A percentile compares a stretch with the other conserved stretches of the same genome.
Evolutionary conservation across 352 stramenopile genomes (phyloP).

Genomic region (Phytophthora pisi): DNA sequence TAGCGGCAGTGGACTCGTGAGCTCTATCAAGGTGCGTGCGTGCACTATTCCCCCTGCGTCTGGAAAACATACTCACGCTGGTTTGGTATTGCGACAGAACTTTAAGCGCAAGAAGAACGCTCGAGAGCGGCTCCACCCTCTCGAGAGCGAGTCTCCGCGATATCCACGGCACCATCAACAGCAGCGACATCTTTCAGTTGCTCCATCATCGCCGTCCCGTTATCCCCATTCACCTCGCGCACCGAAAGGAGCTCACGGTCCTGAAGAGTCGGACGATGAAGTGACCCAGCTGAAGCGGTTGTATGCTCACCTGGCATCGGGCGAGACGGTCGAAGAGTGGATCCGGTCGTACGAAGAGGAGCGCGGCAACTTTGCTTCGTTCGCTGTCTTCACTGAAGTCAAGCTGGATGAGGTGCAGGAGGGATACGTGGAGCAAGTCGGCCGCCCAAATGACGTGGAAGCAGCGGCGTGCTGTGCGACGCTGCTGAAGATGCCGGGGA

Average conservation of each 20-base stretch:
- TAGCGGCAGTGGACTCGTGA: conserved; percentile 21
- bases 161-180: conserved; percentile 15
- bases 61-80: no score
- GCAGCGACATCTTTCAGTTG: conserved; percentile 31
- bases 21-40: conserved; percentile 16
- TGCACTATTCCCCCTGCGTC: background rate
- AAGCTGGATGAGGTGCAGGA: conserved; percentile 82
- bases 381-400: conserved; percentile 76
- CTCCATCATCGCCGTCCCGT: conserved; percentile 12
- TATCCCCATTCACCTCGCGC: conserved; percentile 19
- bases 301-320: conserved; percentile 46
- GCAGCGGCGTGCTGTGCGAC: conserved; percentile 77
- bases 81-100: conserved; percentile 23
- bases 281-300: conserved; percentile 50
- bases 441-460: conserved; percentile 73
- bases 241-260: conserved; percentile 5
- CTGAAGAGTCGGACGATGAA: conserved; percentile 34
- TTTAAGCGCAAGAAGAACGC: conserved; percentile 63
- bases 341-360: conserved; percentile 75
- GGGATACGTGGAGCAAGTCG: conserved; percentile 48
- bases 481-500: conserved; percentile 79
- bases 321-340: conserved; percentile 62
- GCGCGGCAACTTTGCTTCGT: conserved; percentile 70
- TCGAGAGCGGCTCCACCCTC: conserved; percentile 48
- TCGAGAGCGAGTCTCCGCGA: conserved; percentile 34